Evolutionary conservation across 768 basidiomycete genomes (phyloP), one percentile per base, ranked within the genome.

Genomic region (Megacollybia marginata): DNA sequence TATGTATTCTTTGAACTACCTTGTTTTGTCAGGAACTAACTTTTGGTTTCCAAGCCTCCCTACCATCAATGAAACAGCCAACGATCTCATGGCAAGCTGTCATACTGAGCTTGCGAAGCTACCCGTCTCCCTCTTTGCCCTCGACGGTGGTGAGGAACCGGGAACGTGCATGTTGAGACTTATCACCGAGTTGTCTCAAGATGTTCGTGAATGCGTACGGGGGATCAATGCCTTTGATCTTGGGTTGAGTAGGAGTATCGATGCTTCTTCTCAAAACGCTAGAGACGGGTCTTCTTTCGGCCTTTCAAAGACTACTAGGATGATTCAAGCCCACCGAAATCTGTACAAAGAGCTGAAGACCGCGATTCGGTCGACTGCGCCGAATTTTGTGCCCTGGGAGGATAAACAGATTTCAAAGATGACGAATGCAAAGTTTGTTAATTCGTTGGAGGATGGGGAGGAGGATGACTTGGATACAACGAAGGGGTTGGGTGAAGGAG

Each of bases 81-180:
- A 51, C 0, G 44, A 33, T 9, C 55, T 59, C 7, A 55, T 73
- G n/a, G 55, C 55, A 2, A 47, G 32, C 1, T 69, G 66, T 42
- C 54, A 48, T 8, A 19, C 32, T 7, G 64, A 67, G 20, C 55
- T 72, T 0, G 42, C 44, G 0, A 47, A 31, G 2, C 52, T 72
- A 7, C 71, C 71, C 1, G 55, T 55, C 8, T 18, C 38, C 5
- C 18, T 40, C 15, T 40, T 40, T 12, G 57, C 55, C 8, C 56
- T 68, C 16, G 56, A 58, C 5, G 23, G 23, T 28, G 23, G 23
- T 28, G 55, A 54, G 6, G 71, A 73, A 11, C 69, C 73, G 5
- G 60, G 68, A 3, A 65, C 65, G 3, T 64, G 67, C 50, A 62
- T 71, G 54, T 54, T 72, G 7, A 61, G 55, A 9, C 55, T 72